Evolutionary conservation across 495 filamentous ascomycete genomes (phyloP).

Genomic region (Amorphotheca resinae): DNA sequence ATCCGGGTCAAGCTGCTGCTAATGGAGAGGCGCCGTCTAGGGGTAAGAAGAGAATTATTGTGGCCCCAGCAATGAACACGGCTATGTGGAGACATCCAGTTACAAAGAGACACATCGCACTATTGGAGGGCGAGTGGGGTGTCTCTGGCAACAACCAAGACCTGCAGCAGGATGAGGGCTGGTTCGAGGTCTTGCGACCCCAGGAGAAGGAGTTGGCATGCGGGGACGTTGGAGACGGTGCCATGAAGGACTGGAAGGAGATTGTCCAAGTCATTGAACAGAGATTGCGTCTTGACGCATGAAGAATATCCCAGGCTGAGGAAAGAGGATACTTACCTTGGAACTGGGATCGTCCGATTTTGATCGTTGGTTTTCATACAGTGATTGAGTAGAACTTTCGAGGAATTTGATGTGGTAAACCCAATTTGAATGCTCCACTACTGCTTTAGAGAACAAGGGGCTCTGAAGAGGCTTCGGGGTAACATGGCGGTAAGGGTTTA

Average conservation of each 20-base stretch:
- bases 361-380: too few relatives aligned
- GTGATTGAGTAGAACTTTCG: too few relatives aligned
- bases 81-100: constrained; percentile 83
- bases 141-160: constrained; percentile 20
- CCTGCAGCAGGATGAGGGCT: constrained; percentile 32
- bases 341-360: too few relatives aligned
- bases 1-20: not conserved
- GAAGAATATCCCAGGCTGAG: not conserved
- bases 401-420: too few relatives aligned
- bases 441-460: too few relatives aligned
- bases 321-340: not conserved
- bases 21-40: not conserved
- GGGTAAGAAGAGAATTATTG: constrained; percentile 17
- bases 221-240: constrained; percentile 66
- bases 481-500: too few relatives aligned
- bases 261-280: constrained; percentile 52
- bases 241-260: constrained; percentile 65
- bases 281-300: constrained; percentile 7
- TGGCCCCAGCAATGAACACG: constrained; percentile 65
- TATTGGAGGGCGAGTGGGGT: constrained; percentile 64
- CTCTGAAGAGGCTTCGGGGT: too few relatives aligned
- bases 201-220: constrained; percentile 65
- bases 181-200: constrained; percentile 63
- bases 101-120: constrained; percentile 54
- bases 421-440: too few relatives aligned